Evolutionary conservation across 139 green algal species (phyloP).

Genomic region (Picochlorum sp.): DNA sequence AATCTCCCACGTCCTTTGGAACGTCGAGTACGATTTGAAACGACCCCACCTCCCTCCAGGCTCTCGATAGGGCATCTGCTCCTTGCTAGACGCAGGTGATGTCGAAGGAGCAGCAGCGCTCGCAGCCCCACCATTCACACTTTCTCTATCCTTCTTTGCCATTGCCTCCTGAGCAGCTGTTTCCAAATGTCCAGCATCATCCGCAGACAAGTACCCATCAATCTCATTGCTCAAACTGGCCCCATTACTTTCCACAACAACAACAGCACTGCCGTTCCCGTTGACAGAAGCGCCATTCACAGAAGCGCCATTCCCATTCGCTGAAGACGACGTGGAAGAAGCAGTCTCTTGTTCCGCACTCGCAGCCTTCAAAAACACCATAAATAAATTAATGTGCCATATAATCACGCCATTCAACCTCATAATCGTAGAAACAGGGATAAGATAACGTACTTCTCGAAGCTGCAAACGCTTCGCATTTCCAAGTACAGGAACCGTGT

Average conservation of each 20-base stretch:
- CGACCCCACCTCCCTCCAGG: conserved; percentile 63
- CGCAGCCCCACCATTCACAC: neutral
- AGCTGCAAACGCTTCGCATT: too few species aligned
- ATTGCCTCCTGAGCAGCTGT: conserved; percentile 30
- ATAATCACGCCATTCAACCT: too few species aligned
- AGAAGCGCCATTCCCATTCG: too few species aligned
- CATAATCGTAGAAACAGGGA: too few species aligned
- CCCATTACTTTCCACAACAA: neutral
- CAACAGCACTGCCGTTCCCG: neutral
- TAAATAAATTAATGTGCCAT: too few species aligned
- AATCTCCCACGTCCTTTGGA: conserved; percentile 81
- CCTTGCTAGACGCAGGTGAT: conserved; percentile 4
- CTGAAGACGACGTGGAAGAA: too few species aligned
- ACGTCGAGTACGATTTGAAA: conserved; percentile 56
- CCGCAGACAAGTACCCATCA: conserved; percentile 41
- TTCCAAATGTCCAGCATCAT: conserved; percentile 51
- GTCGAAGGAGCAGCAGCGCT: neutral
- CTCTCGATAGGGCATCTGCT: conserved; percentile 50
- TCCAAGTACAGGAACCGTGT: too few species aligned
- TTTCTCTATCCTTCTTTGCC: neutral
- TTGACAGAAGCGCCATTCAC: too few species aligned
- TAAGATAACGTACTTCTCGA: too few species aligned
- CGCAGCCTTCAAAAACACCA: too few species aligned
- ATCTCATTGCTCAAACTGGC: conserved; percentile 9
- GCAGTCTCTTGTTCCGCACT: too few species aligned